Evolutionary conservation across 345 rosid species (phyloP).

Genomic region (Psidium guajava): DNA sequence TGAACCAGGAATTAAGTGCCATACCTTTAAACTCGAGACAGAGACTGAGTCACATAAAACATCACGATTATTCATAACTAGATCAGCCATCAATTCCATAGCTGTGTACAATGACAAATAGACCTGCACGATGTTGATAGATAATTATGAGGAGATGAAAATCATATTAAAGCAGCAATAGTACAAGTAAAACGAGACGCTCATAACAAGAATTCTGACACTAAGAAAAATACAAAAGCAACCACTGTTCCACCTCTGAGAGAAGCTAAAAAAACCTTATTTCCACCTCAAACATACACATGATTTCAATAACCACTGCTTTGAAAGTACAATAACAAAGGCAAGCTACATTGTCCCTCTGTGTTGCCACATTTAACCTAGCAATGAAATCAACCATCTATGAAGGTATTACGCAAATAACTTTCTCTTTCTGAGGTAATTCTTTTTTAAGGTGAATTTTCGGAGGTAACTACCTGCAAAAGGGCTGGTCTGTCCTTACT

Average conservation of each 20-base stretch:
- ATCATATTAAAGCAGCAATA: background rate
- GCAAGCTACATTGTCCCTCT: background rate
- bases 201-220: background rate
- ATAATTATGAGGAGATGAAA: background rate
- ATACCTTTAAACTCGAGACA: slow-evolving; percentile 82
- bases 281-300: background rate
- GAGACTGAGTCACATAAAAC: slow-evolving; percentile 44
- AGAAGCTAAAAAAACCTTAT: background rate
- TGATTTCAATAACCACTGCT: background rate
- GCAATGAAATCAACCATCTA: background rate
- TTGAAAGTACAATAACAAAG: background rate
- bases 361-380: background rate
- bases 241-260: background rate
- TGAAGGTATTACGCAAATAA: background rate
- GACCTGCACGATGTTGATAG: slow-evolving; percentile 33
- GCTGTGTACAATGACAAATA: slow-evolving; percentile 74
- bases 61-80: slow-evolving; percentile 28
- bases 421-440: background rate
- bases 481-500: slow-evolving; percentile 98
- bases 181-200: background rate
- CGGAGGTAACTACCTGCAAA: slow-evolving; percentile 46
- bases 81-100: slow-evolving; percentile 62
- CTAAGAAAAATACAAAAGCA: background rate
- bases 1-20: background rate
- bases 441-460: background rate